Evolutionary conservation across 495 filamentous ascomycete genomes (phyloP).

Genomic region (Talaromyces adpressus): DNA sequence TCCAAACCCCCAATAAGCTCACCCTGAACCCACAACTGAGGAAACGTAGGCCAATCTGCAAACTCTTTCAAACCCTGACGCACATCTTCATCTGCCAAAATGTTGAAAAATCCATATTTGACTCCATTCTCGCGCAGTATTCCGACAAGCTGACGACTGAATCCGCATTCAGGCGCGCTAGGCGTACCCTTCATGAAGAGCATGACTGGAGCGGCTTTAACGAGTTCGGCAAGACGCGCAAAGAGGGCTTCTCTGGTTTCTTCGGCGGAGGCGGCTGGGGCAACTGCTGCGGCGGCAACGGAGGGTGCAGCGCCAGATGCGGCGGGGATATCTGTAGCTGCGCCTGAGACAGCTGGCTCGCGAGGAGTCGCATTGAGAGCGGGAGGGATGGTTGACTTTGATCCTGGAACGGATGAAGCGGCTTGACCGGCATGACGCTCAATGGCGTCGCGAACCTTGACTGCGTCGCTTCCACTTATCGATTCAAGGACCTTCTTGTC

Average conservation of each 20-base stretch:
- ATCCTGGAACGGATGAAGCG: constrained; percentile 16
- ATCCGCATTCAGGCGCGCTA: constrained; percentile 86
- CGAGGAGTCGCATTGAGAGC: constrained; percentile 38
- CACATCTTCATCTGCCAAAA: constrained; percentile 94
- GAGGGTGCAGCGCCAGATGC: constrained; percentile 39
- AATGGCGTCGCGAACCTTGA: constrained; percentile 72
- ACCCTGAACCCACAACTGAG: constrained; percentile 78
- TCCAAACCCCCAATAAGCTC: constrained; percentile 89
- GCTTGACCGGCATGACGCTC: constrained; percentile 61
- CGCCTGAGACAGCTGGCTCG: constrained; percentile 29
- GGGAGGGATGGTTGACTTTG: constrained; percentile 44
- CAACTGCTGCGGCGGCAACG: constrained; percentile 36
- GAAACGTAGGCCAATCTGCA: constrained; percentile 95
- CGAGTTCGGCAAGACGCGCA: constrained; percentile 67
- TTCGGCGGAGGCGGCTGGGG: constrained; percentile 35
- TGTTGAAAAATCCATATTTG: constrained; percentile 98
- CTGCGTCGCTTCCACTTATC: constrained; percentile 80
- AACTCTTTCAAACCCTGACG: constrained; percentile 91
- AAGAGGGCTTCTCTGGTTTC: constrained; percentile 72
- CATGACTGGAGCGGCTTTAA: constrained; percentile 95
- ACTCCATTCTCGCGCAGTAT: constrained; percentile 81
- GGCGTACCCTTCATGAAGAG: constrained; percentile 85
- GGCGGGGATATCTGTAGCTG: constrained; percentile 33
- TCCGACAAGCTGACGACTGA: constrained; percentile 80
- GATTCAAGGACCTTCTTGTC: constrained; percentile 65